These are phyloP conservation scores for Cystoderma amianthinum DNA, from an alignment of 768 basidiomycete genomes.

Conservation along the genomic window DNA sequence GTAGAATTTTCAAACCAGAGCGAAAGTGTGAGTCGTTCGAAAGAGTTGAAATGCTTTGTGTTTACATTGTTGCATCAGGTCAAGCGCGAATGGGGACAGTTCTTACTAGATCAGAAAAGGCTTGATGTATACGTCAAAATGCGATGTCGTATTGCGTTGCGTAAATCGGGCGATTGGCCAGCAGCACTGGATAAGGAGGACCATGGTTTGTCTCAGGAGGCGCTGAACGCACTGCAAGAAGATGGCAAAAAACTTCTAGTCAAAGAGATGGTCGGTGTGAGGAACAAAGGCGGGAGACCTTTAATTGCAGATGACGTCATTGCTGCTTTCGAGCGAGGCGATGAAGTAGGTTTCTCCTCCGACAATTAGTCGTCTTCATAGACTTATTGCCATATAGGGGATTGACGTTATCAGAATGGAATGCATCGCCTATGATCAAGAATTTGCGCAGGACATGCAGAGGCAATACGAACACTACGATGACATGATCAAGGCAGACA, in stretches of 20 bases:
- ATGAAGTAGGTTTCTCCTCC: constrained; percentile 13
- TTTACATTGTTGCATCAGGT: too few species aligned
- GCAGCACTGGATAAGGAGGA: too few species aligned
- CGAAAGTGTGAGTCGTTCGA: too few species aligned
- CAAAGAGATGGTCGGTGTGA: constrained; percentile 9
- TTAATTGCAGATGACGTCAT: constrained; percentile 11
- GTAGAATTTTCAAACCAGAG: constrained; percentile 11
- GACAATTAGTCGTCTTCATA: not conserved
- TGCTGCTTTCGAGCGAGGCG: constrained; percentile 17
- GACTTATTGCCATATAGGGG: constrained; percentile 8
- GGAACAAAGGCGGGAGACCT: constrained; percentile 2
- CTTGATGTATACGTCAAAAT: constrained; percentile 14
- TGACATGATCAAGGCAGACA: not conserved
- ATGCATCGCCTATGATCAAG: constrained; percentile 23
- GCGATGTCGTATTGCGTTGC: constrained; percentile 17
- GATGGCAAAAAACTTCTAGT: too few species aligned
- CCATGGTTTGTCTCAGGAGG: constrained; percentile 6
- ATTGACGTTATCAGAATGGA: constrained; percentile 23
- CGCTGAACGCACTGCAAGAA: constrained; percentile 7
- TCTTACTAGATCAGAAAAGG: constrained; percentile 4
- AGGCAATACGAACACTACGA: not conserved
- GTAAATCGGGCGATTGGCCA: constrained; percentile 7
- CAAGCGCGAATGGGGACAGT: constrained; percentile 12
- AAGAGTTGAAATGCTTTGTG: too few species aligned
- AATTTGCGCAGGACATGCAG: constrained; percentile 17